phyloP scores from a whole-genome alignment of 1,139 yeast species.

The Debaryomyces psychrophilus region DNA sequence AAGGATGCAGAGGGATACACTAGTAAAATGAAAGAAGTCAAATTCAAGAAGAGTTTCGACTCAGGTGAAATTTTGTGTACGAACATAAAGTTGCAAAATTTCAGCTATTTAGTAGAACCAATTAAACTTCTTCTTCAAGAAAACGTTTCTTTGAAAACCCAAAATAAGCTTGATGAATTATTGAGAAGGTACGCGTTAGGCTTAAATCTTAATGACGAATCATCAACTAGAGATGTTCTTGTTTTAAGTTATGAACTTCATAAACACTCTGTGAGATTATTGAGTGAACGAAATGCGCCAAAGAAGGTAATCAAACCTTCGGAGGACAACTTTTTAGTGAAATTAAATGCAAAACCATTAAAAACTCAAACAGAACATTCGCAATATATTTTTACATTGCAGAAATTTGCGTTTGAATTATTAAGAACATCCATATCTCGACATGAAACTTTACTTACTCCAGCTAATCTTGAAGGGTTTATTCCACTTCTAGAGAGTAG shows the following conservation, averaged over 20 bases:
- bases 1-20: conserved; percentile 93
- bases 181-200: conserved; percentile 79
- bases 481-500: conserved; percentile 70
- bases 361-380: conserved; percentile 56
- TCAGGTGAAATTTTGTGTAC: conserved; percentile 78
- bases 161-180: conserved; percentile 77
- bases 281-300: conserved; percentile 26
- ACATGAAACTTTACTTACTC: conserved; percentile 54
- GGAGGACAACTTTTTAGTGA: conserved; percentile 70
- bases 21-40: conserved; percentile 87
- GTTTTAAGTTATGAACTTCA: conserved; percentile 76
- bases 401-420: conserved; percentile 77
- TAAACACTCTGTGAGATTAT: conserved; percentile 43
- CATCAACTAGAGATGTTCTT: conserved; percentile 61
- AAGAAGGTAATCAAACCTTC: conserved; percentile 11
- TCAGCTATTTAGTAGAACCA: conserved; percentile 69
- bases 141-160: conserved; percentile 66
- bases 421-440: conserved; percentile 71
- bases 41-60: conserved; percentile 85
- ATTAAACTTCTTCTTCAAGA: conserved; percentile 67
- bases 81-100: conserved; percentile 61
- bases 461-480: conserved; percentile 69
- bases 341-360: conserved; percentile 60
- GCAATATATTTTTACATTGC: conserved; percentile 59
- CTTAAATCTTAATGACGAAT: conserved; percentile 67